phyloP scores from a whole-genome alignment of 257 asterid species.

The Solanum chilense region DNA sequence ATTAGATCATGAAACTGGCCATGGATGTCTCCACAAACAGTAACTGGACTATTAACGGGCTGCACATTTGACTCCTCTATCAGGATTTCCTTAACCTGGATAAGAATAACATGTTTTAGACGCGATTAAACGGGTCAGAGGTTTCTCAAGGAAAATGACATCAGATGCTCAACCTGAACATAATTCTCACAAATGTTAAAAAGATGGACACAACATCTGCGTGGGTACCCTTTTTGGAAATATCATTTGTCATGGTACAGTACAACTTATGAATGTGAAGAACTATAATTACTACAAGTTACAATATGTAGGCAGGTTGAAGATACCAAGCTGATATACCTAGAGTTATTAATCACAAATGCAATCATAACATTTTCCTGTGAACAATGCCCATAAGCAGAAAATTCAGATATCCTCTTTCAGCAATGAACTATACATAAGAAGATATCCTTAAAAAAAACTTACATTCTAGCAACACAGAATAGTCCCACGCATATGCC shows the following conservation, averaged over 20 bases:
- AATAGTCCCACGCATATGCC: not conserved
- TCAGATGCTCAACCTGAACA: not conserved
- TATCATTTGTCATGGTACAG: not conserved
- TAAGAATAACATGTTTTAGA: not conserved
- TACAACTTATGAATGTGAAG: not conserved
- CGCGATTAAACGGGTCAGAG: not conserved
- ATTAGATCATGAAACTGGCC: constrained; percentile 97
- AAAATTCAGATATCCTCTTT: not conserved
- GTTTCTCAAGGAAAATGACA: not conserved
- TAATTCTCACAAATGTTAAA: not conserved
- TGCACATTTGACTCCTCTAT: constrained; percentile 99
- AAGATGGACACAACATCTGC: not conserved
- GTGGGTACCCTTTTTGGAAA: not conserved
- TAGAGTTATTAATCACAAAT: not conserved
- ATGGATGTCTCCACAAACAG: constrained; percentile 97
- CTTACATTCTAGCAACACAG: not conserved
- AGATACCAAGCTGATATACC: not conserved
- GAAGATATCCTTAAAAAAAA: not conserved
- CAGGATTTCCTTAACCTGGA: constrained; percentile 94
- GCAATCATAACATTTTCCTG: not conserved
- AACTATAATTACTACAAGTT: not conserved
- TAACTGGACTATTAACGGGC: constrained; percentile 98
- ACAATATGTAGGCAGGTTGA: not conserved
- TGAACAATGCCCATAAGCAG: not conserved
- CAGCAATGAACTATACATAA: not conserved